A percentile compares a stretch with the other conserved stretches of the same genome.
These are phyloP conservation scores for Cryptosporidium tyzzeri DNA, from an alignment of 169 alveolate species.

Conservation along the genomic window DNA sequence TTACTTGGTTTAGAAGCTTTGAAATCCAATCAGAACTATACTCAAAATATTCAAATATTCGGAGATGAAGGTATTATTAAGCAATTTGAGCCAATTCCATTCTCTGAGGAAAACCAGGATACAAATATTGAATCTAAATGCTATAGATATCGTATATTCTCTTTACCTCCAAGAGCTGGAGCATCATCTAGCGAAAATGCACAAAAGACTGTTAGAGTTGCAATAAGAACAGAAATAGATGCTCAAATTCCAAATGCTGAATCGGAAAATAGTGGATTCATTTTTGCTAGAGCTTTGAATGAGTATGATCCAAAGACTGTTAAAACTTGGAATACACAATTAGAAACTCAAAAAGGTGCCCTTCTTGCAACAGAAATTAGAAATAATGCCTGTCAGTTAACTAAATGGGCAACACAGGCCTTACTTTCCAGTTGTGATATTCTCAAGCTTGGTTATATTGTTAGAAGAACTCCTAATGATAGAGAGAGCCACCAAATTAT, in stretches of 20 bases:
- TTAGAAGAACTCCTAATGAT: slow-evolving; percentile 87
- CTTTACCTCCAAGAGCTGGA: slow-evolving; percentile 83
- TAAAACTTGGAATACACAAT: slow-evolving; percentile 88
- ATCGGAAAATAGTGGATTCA: slow-evolving; percentile 81
- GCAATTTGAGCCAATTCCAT: slow-evolving; percentile 58
- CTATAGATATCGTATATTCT: slow-evolving; percentile 88
- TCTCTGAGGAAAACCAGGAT: slow-evolving; percentile 51
- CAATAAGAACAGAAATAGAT: slow-evolving; percentile 78
- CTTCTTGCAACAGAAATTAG: slow-evolving; percentile 89
- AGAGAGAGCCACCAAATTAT: slow-evolving; percentile 79
- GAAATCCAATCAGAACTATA: slow-evolving; percentile 87
- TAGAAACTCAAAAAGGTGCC: slow-evolving; percentile 90
- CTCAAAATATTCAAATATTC: slow-evolving; percentile 84
- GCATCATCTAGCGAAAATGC: slow-evolving; percentile 76
- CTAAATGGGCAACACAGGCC: slow-evolving; percentile 90
- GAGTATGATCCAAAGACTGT: slow-evolving; percentile 86
- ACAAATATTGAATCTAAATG: slow-evolving; percentile 84
- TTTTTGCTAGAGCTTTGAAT: slow-evolving; percentile 87
- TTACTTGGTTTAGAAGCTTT: slow-evolving; percentile 91
- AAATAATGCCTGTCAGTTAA: slow-evolving; percentile 89
- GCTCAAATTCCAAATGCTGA: slow-evolving; percentile 78
- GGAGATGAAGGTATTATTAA: slow-evolving; percentile 46
- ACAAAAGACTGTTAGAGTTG: slow-evolving; percentile 76
- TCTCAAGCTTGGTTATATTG: slow-evolving; percentile 87
- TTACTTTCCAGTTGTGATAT: slow-evolving; percentile 90